Base-by-base conservation (phyloP, 2,329 filamentous ascomycete species). In the Colletotrichum sp. region DNA sequence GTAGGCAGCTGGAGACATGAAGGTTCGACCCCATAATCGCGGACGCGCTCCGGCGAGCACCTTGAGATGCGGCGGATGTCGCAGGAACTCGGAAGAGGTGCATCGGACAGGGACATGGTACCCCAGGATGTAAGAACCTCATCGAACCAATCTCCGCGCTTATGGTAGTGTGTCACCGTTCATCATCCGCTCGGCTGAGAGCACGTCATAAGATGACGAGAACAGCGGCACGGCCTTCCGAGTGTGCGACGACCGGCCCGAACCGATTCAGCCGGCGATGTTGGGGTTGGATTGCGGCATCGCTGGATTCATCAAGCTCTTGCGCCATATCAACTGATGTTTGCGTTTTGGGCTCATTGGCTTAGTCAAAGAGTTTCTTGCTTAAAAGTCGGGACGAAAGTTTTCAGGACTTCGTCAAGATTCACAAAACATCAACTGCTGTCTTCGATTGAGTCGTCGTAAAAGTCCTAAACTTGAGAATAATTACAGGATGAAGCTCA, bases 401-500 rank as follows among this genome's bases (percentile, higher is more conserved):
- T 6, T 7, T n/a, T 9, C 18, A 12, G 5, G 38, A 47, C 0
- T 47, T 47, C 9, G 1, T 2, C 9, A 9, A 47, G 2, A 2
- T 47, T 47, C 38, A n/a, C 38, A n/a, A 12, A 7, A 47, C 3
- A 47, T 47, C 38, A 47, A 47, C 5, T 9, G 9, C 18, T 47
- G 18, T 47, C 38, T 47, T 21, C 38, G 1, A n/a, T n/a, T 47
- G 5, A n/a, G n/a, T 4, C 9, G 1, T 47, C 0, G 18, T 3
- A 6, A 7, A 12, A 47, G 5, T 3, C 38, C 6, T 2, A 1
- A 6, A 12, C 1, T 1, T 2, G 3, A 7, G 0, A 12, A 3
- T 0, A n/a, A n/a, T n/a, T 47, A 3, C 3, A 47, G 1, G 3
- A 47, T 47, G 38, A 47, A n/a, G 38, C 38, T 47, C 18, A 47